Evolutionary conservation across 2,329 filamentous ascomycete species (phyloP).

Genomic region (Xylariaceae sp.): DNA sequence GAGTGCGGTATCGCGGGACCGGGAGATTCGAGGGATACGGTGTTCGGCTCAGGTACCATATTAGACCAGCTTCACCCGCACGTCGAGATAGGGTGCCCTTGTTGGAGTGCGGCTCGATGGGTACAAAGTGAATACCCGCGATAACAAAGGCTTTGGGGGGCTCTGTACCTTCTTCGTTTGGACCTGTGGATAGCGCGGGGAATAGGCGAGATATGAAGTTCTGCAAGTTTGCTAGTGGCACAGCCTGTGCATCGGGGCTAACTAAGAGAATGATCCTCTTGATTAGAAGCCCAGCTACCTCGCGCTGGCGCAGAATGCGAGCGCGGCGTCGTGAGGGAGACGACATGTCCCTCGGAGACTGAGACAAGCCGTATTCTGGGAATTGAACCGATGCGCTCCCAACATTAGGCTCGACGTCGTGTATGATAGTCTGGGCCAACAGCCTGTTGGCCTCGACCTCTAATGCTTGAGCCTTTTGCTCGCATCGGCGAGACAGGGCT

Average conservation of each 20-base stretch:
- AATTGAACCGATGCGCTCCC: slow-evolving; percentile 57
- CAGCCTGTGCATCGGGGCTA: slow-evolving; percentile 54
- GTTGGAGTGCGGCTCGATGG: slow-evolving; percentile 36
- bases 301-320: slow-evolving; percentile 48
- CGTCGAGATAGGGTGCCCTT: not conserved
- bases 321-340: slow-evolving; percentile 33
- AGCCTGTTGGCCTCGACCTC: slow-evolving; percentile 62
- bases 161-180: slow-evolving; percentile 2
- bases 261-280: slow-evolving; percentile 58
- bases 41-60: slow-evolving; percentile 55
- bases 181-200: slow-evolving; percentile 48
- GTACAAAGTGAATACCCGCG: slow-evolving; percentile 56
- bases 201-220: slow-evolving; percentile 56
- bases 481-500: slow-evolving; percentile 61
- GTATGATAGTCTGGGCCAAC: slow-evolving; percentile 56
- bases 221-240: slow-evolving; percentile 52
- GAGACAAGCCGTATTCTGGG: slow-evolving; percentile 44
- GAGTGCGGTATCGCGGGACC: slow-evolving; percentile 35
- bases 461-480: slow-evolving; percentile 50
- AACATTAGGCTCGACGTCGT: slow-evolving; percentile 54
- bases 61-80: not conserved
- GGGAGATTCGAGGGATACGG: slow-evolving; percentile 52
- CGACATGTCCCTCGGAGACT: slow-evolving; percentile 27
- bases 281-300: slow-evolving; percentile 54
- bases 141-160: slow-evolving; percentile 56